Evolutionary conservation across 306 rosid genomes (phyloP), one percentile per base, ranked within the genome.

Genomic region (Fagus sylvatica): DNA sequence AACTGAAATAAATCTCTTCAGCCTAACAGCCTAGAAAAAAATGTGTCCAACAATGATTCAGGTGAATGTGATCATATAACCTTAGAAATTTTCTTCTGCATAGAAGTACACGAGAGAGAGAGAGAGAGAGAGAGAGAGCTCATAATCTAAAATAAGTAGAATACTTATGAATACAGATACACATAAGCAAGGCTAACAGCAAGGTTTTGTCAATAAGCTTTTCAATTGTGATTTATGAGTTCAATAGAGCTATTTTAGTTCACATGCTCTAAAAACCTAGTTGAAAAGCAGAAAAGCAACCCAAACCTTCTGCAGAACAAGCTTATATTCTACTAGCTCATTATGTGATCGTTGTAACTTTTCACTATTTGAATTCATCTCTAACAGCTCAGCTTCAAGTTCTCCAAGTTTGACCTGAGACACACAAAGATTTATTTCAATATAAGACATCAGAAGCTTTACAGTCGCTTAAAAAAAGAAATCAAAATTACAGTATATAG

Each of bases 271-370:
- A 10, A 53, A 64, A 79, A 34, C 34, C 53, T 16, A 56, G 40
- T 28, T 1, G 17, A n/a, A 54, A 22, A 56, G 37, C 39, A 65
- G 74, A 78, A 46, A 85, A 72, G 28, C 76, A 76, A 70, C 28
- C 46, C 72, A 69, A 79, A 90, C 97, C 97, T 91, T 90, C 82
- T 91, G 88, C 42, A 91, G 86, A 74, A 94, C 92, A 74, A 91
- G 93, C 78, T 88, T 87, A 79, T 88, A 91, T 87, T 94, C 97
- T 73, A 80, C 73, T 6, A 90, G 89, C 82, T 94, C 98, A 72
- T 76, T 84, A 79, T 89, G 86, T 69, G 88, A 65, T 55, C 73
- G 89, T 34, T 84, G 97, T 78, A 94, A 83, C 86, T 91, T 87
- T 66, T 85, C 97, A 71, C 88, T 90, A 76, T 94, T 94, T 36